Conservation (phyloP, 208 protist species). For the Crithidia thermophila region DNA sequence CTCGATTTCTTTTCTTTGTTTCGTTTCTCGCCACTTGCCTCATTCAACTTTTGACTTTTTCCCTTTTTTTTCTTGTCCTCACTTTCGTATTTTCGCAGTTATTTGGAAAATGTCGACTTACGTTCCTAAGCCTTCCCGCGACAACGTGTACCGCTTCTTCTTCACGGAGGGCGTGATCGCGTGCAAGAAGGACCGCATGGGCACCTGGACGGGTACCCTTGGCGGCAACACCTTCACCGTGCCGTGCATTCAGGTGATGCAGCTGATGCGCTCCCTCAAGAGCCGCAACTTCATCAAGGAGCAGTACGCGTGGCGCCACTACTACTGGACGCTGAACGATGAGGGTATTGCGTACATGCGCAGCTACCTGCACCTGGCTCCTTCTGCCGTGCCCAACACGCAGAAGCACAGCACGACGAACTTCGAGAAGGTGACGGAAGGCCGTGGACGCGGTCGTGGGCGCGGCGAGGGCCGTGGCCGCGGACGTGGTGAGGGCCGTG, state of each 20-base stretch:
- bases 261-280: constrained; percentile 92
- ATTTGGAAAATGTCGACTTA: constrained; percentile 80
- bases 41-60: neutral
- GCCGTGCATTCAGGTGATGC: constrained; percentile 86
- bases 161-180: constrained; percentile 91
- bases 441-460: constrained; percentile 45
- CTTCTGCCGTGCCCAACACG: constrained; percentile 89
- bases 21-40: neutral
- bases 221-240: constrained; percentile 80
- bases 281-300: constrained; percentile 93
- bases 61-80: constrained; percentile 9
- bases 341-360: constrained; percentile 94
- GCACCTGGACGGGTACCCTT: constrained; percentile 83
- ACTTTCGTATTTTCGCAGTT: constrained; percentile 11
- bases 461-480: constrained; percentile 56
- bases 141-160: constrained; percentile 93
- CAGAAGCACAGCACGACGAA: constrained; percentile 74
- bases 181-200: constrained; percentile 92
- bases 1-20: neutral
- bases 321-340: constrained; percentile 95
- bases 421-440: constrained; percentile 60
- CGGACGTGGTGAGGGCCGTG: constrained; percentile 47
- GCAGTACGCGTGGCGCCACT: constrained; percentile 95
- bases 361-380: constrained; percentile 91
- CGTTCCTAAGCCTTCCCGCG: constrained; percentile 79